Conservation (phyloP, 331 rosid species). For the Arachis monticola region DNA sequence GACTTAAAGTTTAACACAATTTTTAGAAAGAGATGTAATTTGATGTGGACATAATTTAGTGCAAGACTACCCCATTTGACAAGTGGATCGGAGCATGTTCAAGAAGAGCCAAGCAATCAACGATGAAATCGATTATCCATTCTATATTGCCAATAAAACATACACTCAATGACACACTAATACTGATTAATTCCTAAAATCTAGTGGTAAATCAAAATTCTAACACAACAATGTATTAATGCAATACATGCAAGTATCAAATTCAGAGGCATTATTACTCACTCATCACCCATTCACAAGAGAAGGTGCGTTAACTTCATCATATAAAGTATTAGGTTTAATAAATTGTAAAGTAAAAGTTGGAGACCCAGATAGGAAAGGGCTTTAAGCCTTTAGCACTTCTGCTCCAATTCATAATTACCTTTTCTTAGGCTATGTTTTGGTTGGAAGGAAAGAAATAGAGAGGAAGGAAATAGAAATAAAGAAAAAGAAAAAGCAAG, state of each 20-base stretch:
- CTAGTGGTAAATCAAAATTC: slow-evolving; percentile 4
- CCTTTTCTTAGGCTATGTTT: no score
- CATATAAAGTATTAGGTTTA: slow-evolving; percentile 17
- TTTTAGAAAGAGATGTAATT: no score
- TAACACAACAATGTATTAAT: no score
- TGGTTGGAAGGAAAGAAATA: no score
- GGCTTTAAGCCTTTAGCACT: slow-evolving; percentile 28
- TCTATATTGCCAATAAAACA: slow-evolving; percentile 32
- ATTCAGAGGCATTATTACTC: slow-evolving; percentile 19
- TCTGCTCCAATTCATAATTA: slow-evolving; percentile 16
- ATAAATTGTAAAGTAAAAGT: slow-evolving; percentile 36
- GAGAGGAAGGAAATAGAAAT: no score
- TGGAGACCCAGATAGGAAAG: slow-evolving; percentile 26
- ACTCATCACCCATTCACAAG: neutral
- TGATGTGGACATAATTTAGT: no score
- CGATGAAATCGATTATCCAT: slow-evolving; percentile 37
- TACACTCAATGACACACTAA: no score
- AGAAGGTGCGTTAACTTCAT: slow-evolving; percentile 33
- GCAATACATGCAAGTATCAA: slow-evolving; percentile 32
- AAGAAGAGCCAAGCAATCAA: no score
- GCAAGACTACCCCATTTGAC: no score
- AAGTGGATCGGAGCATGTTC: no score
- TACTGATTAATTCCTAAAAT: slow-evolving; percentile 31
- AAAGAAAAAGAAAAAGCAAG: no score
- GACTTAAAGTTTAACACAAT: no score